A percentile compares a stretch with the other conserved stretches of the same genome.
Evolutionary conservation across 257 asterid species (phyloP).

Genomic region (Eucommia ulmoides): DNA sequence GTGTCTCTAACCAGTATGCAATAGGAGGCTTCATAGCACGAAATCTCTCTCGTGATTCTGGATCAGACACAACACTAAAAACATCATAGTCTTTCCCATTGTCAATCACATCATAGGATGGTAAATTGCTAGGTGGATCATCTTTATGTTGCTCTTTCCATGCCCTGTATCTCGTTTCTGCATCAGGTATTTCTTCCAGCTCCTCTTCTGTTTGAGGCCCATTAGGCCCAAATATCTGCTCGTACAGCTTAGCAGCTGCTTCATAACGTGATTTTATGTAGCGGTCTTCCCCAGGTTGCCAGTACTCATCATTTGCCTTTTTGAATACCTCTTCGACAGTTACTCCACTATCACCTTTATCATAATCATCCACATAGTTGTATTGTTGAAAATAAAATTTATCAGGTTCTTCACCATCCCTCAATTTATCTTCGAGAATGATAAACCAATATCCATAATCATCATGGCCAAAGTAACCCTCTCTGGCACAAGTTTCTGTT

Average conservation of each 20-base stretch:
- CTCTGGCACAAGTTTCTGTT: constrained; percentile 77
- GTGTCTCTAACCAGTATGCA: constrained; percentile 89
- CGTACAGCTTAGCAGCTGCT: constrained; percentile 68
- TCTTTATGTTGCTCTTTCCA: constrained; percentile 93
- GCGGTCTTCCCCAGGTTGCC: constrained; percentile 99
- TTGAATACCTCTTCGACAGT: constrained; percentile 62
- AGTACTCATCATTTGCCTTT: constrained; percentile 78
- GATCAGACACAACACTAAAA: constrained; percentile 50
- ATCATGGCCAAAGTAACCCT: constrained; percentile 85
- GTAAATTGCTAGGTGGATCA: constrained; percentile 79
- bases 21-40: constrained; percentile 72
- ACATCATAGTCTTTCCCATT: constrained; percentile 44
- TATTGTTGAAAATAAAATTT: constrained; percentile 79
- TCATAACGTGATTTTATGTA: constrained; percentile 59
- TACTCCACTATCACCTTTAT: constrained; percentile 83
- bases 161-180: constrained; percentile 69
- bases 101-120: constrained; percentile 79
- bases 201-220: constrained; percentile 97
- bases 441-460: constrained; percentile 96
- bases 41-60: constrained; percentile 60
- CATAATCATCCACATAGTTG: constrained; percentile 72
- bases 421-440: constrained; percentile 76
- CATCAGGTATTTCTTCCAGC: constrained; percentile 75
- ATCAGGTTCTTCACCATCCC: constrained; percentile 88
- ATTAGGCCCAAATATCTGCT: constrained; percentile 94